Evolutionary conservation across 169 alveolate genomes (phyloP), one percentile per base, ranked within the genome.

Genomic region (Plasmodium reichenowi): DNA sequence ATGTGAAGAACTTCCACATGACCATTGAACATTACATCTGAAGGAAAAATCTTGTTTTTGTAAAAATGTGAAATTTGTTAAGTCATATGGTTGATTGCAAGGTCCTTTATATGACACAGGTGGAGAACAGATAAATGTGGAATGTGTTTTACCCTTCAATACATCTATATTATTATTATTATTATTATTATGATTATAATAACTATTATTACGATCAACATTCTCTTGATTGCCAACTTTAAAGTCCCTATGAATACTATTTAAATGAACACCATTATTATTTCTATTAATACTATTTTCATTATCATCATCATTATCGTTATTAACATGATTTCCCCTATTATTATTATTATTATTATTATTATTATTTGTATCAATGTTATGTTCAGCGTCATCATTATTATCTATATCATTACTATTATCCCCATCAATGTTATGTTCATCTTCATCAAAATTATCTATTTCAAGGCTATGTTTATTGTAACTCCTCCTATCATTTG

Each of bases 11-110:
- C 72, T 62, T 52, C 91, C 71, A 54, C 96, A 94, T 50, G 94
- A 91, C 96, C 96, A 94, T 45, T 88, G 66, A 13, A 86, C 96
- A 26, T 87, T 74, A 60, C 96, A 94, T 20, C n/a, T 45, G 50
- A 66, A 91, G 10, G 92, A 92, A 8, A 92, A 76, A 64, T 94
- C 96, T 76, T 92, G 93, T 54, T 93, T 93, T 62, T 72, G 91
- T 22, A 71, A 47, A 22, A 67, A 72, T 22, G 85, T 88, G 88
- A 85, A 92, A 5, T 76, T 72, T n/a, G 86, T 83, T 52, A 64
- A 64, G 20, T 43, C 47, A 43, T 62, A 0, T 26, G 15, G 67
- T 12, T 43, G 72, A 26, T n/a, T n/a, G 26, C 88, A 72, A 15
- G 20, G 24, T 26, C 93, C 90, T 63, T 59, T 86, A 67, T 54